Percentiles rank a stretch among this genome's conserved stretches.
phyloP scores from a whole-genome alignment of 345 rosid genomes.

The Corchorus capsularis region DNA sequence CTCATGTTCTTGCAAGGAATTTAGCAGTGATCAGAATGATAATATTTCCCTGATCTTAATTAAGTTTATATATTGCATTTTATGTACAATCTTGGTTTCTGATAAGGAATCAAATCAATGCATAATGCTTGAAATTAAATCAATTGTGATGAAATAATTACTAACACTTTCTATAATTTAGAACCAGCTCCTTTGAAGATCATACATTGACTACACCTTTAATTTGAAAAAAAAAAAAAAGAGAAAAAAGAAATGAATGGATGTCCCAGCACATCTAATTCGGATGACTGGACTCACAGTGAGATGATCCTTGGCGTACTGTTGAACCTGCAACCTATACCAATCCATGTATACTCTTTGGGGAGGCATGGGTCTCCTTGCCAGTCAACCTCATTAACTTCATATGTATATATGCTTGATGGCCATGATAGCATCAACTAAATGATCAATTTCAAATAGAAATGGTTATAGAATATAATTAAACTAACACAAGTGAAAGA shows the following conservation, averaged over 20 bases:
- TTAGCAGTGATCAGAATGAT: not conserved
- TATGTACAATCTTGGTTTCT: not conserved
- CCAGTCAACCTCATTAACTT: constrained; percentile 9
- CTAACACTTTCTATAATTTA: not conserved
- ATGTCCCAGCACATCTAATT: too few species aligned
- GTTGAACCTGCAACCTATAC: constrained; percentile 21
- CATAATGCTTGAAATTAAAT: not conserved
- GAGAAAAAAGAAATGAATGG: too few species aligned
- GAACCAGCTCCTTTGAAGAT: not conserved
- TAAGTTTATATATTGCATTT: not conserved
- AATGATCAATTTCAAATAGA: not conserved
- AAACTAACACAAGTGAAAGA: not conserved
- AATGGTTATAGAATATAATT: too few species aligned
- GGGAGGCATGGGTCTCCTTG: constrained; percentile 43
- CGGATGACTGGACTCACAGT: constrained; percentile 25
- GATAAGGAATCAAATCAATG: not conserved
- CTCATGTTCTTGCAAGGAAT: constrained; percentile 31
- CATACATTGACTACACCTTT: not conserved
- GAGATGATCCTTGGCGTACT: constrained; percentile 31
- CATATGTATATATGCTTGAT: constrained; percentile 16
- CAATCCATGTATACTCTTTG: constrained; percentile 19
- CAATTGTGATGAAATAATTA: too few species aligned
- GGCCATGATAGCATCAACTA: constrained; percentile 23
- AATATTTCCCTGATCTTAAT: not conserved
- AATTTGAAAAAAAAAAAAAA: not conserved